phyloP scores from a whole-genome alignment of 805 yeast species.

The Sungouiella blattae region DNA sequence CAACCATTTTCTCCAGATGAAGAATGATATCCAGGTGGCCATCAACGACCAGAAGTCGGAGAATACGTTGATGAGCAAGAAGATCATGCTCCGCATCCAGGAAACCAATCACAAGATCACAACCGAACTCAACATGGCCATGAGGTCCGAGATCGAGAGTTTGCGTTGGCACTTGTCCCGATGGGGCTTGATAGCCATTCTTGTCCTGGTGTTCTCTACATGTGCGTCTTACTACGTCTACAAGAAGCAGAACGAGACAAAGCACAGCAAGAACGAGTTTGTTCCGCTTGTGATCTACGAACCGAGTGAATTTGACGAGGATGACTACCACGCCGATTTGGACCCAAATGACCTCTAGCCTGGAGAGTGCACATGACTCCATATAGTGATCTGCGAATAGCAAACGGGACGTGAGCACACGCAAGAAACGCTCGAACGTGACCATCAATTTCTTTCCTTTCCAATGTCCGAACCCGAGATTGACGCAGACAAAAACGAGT shows the following conservation, averaged over 20 bases:
- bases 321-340: slow-evolving; percentile 54
- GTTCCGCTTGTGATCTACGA: slow-evolving; percentile 41
- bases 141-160: slow-evolving; percentile 82
- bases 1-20: slow-evolving; percentile 51
- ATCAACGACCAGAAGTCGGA: slow-evolving; percentile 84
- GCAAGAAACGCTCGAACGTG: background rate
- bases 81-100: slow-evolving; percentile 66
- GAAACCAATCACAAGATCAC: slow-evolving; percentile 82
- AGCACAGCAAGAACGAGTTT: slow-evolving; percentile 29
- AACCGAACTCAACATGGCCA: slow-evolving; percentile 74
- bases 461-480: background rate
- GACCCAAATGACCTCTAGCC: slow-evolving; percentile 26
- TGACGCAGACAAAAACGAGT: slow-evolving; percentile 36
- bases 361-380: too few relatives aligned
- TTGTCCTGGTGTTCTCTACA: slow-evolving; percentile 57
- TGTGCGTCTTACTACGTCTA: slow-evolving; percentile 52
- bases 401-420: background rate
- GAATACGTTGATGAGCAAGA: slow-evolving; percentile 70
- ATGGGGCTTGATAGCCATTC: slow-evolving; percentile 76
- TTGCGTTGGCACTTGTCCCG: slow-evolving; percentile 92
- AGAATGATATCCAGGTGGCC: slow-evolving; percentile 78
- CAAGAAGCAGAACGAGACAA: slow-evolving; percentile 20
- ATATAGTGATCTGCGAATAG: too few relatives aligned
- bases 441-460: slow-evolving; percentile 2
- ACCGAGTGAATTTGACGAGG: slow-evolving; percentile 51